These are phyloP conservation scores for Canavalia ensiformis DNA, from an alignment of 306 rosid species.

Conservation along the genomic window DNA sequence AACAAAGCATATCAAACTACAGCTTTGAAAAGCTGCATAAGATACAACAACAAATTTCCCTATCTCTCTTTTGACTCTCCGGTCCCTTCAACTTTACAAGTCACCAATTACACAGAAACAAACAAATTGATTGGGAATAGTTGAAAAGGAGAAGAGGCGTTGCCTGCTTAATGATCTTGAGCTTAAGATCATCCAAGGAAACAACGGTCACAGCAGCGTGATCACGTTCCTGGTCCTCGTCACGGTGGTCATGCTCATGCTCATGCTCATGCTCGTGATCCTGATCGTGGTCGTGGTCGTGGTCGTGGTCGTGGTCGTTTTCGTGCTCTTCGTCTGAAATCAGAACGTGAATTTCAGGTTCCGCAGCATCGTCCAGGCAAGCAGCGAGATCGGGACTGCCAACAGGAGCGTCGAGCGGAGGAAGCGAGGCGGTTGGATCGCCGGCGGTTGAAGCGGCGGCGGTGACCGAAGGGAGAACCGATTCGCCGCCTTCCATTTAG, in stretches of 20 bases:
- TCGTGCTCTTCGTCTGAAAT: conserved; percentile 73
- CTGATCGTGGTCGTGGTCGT: conserved; percentile 46
- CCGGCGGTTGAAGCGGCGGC: conserved; percentile 48
- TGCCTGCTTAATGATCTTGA: conserved; percentile 83
- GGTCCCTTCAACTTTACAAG: neutral
- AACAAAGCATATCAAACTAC: neutral
- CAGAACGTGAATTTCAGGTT: conserved; percentile 56
- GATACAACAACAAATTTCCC: neutral
- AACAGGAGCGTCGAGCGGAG: conserved; percentile 34
- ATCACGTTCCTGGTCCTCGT: conserved; percentile 55
- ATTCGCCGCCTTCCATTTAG: conserved; percentile 79
- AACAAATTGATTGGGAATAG: neutral
- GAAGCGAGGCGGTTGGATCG: conserved; percentile 48
- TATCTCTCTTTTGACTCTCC: neutral
- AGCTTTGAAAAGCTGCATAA: neutral
- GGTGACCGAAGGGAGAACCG: conserved; percentile 54
- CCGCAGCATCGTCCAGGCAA: conserved; percentile 48
- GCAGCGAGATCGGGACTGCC: conserved; percentile 43
- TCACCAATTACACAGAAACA: conserved; percentile 10
- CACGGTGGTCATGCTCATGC: conserved; percentile 54
- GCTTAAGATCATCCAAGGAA: conserved; percentile 83
- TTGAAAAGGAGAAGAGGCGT: neutral
- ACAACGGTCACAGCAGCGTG: conserved; percentile 53
- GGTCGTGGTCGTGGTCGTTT: conserved; percentile 55
- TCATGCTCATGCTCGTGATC: conserved; percentile 49